Percentiles rank a stretch among this genome's conserved stretches.
Conservation (phyloP, 495 filamentous ascomycete genomes). For the Penicillium alfredii region DNA sequence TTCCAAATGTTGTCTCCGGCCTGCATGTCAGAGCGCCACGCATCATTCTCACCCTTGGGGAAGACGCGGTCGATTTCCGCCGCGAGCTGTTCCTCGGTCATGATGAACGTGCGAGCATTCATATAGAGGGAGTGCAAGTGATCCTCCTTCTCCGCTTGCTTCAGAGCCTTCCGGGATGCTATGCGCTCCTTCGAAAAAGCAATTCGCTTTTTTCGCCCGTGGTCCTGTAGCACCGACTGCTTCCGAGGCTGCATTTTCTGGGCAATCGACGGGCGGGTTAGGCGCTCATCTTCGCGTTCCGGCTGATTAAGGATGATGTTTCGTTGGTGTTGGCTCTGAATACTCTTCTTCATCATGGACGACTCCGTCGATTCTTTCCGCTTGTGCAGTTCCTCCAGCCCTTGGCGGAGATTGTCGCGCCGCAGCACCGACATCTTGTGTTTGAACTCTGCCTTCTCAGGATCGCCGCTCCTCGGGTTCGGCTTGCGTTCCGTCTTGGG, state of each 20-base stretch:
- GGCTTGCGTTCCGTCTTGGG: conserved; percentile 27
- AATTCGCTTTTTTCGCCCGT: conserved; percentile 42
- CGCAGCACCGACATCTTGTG: conserved; percentile 52
- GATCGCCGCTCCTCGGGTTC: conserved; percentile 31
- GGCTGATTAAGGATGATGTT: conserved; percentile 43
- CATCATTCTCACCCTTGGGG: conserved; percentile 43
- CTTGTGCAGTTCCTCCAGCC: conserved; percentile 50
- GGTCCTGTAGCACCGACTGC: conserved; percentile 36
- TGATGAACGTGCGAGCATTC: conserved; percentile 59
- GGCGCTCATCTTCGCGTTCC: conserved; percentile 53
- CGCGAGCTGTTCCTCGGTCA: conserved; percentile 55
- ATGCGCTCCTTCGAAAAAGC: conserved; percentile 37
- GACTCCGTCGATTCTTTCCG: conserved; percentile 47
- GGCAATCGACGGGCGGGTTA: conserved; percentile 51
- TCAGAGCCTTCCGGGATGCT: conserved; percentile 30
- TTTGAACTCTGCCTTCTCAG: conserved; percentile 57
- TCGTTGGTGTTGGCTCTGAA: conserved; percentile 34
- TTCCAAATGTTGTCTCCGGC: conserved; percentile 54
- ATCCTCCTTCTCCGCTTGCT: conserved; percentile 37
- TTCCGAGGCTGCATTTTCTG: conserved; percentile 37
- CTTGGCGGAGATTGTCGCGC: conserved; percentile 57
- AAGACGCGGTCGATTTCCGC: conserved; percentile 58
- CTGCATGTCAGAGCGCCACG: conserved; percentile 41
- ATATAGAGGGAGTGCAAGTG: conserved; percentile 58
- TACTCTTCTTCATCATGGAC: conserved; percentile 28